These are phyloP conservation scores for Paramecium tetraurelia DNA, from an alignment of 73 alveolate species.

Conservation along the genomic window DNA sequence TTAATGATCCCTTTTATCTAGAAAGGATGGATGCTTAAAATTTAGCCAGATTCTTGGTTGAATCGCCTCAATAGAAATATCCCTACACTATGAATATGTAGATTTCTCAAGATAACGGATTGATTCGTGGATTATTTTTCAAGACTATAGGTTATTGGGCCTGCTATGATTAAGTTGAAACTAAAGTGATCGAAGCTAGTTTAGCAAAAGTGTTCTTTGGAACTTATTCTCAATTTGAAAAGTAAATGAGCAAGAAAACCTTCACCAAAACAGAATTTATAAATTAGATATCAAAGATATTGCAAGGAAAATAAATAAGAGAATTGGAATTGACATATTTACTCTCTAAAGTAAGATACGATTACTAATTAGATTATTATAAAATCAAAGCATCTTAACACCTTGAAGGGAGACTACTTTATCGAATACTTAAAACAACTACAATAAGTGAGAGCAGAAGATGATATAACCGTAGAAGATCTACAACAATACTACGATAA, in stretches of 20 bases:
- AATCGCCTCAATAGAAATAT: background rate
- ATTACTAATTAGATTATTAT: background rate
- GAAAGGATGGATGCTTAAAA: background rate
- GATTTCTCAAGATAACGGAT: background rate
- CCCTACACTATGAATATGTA: background rate
- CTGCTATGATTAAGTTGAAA: constrained; percentile 24
- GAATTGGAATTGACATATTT: constrained; percentile 6
- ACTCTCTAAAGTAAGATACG: background rate
- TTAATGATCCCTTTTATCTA: background rate
- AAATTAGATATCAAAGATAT: background rate
- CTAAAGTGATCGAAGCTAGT: background rate
- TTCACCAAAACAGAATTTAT: background rate
- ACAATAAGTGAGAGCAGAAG: background rate
- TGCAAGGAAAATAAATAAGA: background rate
- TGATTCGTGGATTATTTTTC: constrained; percentile 6
- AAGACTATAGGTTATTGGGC: constrained; percentile 44
- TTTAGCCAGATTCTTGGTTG: background rate
- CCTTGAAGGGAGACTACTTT: background rate
- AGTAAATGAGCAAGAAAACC: background rate
- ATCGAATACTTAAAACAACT: background rate
- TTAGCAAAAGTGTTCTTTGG: background rate
- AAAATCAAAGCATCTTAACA: background rate
- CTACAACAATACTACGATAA: background rate
- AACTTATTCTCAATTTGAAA: background rate
- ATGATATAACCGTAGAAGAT: background rate